These are phyloP conservation scores for Hyaloscypha finlandica DNA, from an alignment of 495 filamentous ascomycete genomes.

Conservation along the genomic window DNA sequence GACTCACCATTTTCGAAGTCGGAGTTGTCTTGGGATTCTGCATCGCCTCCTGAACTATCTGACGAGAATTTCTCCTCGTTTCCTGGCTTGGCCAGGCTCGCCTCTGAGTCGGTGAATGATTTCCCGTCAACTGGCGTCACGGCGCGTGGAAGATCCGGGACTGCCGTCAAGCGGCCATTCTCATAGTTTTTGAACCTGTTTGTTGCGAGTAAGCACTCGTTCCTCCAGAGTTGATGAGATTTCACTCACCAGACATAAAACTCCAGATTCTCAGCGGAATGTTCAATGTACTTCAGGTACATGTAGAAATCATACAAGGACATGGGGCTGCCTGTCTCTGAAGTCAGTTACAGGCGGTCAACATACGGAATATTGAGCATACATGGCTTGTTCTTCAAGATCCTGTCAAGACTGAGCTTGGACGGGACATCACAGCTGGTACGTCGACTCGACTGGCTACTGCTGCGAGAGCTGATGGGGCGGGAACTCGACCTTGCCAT, in stretches of 20 bases:
- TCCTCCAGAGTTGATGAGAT: neutral
- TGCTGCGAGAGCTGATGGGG: slow-evolving; percentile 18
- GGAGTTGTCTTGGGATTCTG: slow-evolving; percentile 33
- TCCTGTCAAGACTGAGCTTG: slow-evolving; percentile 41
- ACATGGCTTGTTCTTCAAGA: slow-evolving; percentile 46
- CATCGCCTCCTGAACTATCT: slow-evolving; percentile 11
- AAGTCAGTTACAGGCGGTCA: neutral
- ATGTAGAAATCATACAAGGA: slow-evolving; percentile 79
- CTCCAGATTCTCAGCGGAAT: slow-evolving; percentile 74
- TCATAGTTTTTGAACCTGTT: slow-evolving; percentile 46
- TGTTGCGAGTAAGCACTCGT: neutral
- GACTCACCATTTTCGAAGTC: neutral
- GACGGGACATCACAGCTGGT: slow-evolving; percentile 35
- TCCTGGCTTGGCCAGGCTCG: slow-evolving; percentile 34
- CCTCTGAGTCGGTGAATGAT: slow-evolving; percentile 30
- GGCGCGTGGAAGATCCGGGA: slow-evolving; percentile 27
- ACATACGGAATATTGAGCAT: slow-evolving; percentile 10
- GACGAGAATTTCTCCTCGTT: slow-evolving; percentile 12
- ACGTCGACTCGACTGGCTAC: slow-evolving; percentile 30
- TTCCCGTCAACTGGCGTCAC: slow-evolving; percentile 33
- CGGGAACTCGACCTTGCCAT: slow-evolving; percentile 17
- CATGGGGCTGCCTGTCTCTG: slow-evolving; percentile 46
- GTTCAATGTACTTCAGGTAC: slow-evolving; percentile 75
- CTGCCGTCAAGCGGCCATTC: slow-evolving; percentile 30
- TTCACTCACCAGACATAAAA: slow-evolving; percentile 69